Evolutionary conservation across 345 rosid species (phyloP).

Genomic region (Citrus unshiu): DNA sequence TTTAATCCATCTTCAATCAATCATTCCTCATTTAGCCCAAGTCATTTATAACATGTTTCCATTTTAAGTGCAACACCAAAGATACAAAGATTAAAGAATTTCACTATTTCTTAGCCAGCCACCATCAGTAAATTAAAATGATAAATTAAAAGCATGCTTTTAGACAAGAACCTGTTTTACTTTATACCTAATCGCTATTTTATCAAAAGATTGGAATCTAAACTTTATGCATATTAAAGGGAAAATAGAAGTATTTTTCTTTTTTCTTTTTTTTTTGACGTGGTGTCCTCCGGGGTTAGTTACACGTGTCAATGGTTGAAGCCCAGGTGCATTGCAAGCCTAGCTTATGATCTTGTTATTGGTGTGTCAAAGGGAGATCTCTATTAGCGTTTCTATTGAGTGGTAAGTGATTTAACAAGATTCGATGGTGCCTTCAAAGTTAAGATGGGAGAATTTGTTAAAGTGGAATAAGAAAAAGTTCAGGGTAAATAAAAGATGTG

Average conservation of each 20-base stretch:
- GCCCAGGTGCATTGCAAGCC: background rate
- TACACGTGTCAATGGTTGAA: background rate
- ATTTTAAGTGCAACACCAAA: background rate
- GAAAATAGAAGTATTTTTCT: background rate
- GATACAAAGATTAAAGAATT: background rate
- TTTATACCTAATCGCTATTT: background rate
- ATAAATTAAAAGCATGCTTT: background rate
- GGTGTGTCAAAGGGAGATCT: constrained; percentile 4
- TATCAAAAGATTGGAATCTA: constrained; percentile 2
- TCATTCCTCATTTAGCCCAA: background rate
- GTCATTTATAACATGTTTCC: background rate
- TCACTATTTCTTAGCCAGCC: background rate
- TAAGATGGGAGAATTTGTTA: background rate
- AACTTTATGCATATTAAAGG: constrained; percentile 1
- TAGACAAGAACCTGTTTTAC: background rate
- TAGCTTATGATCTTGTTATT: background rate
- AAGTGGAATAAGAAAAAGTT: background rate
- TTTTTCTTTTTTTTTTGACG: background rate
- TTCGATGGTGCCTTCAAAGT: constrained; percentile 7
- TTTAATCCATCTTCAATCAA: background rate
- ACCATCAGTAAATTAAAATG: background rate
- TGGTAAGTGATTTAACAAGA: constrained; percentile 5
- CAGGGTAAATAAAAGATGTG: background rate
- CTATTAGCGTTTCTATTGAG: constrained; percentile 15
- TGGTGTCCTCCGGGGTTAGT: background rate